These are phyloP conservation scores for Boletus vinaceobasis DNA, from an alignment of 768 basidiomycete species.

Conservation along the genomic window DNA sequence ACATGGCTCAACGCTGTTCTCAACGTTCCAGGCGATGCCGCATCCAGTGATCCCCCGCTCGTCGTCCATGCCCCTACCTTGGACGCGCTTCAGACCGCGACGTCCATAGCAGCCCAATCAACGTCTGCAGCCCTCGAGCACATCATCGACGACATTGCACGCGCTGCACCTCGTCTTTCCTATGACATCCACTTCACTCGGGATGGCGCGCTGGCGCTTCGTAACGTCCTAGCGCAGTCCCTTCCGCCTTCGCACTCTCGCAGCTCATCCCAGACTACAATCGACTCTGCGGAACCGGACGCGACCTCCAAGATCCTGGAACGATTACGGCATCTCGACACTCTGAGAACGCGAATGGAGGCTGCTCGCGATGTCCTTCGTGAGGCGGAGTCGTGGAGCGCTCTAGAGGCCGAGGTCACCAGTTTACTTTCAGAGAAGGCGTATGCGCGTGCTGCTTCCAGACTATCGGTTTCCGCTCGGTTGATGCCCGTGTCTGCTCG, in stretches of 20 bases:
- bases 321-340: constrained; percentile 76
- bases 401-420: constrained; percentile 89
- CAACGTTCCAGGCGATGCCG: constrained; percentile 36
- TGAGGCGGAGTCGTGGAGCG: constrained; percentile 97
- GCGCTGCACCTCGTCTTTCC: constrained; percentile 83
- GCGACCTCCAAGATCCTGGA: constrained; percentile 69
- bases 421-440: constrained; percentile 73
- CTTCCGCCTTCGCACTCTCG: constrained; percentile 33
- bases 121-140: constrained; percentile 84
- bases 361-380: constrained; percentile 82
- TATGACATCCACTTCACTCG: constrained; percentile 98
- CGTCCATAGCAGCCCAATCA: constrained; percentile 86
- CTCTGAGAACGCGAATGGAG: constrained; percentile 83
- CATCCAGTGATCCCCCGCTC: constrained; percentile 27
- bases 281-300: constrained; percentile 19
- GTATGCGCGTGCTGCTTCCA: constrained; percentile 88
- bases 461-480: constrained; percentile 84
- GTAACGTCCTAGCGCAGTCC: constrained; percentile 55
- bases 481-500: constrained; percentile 93
- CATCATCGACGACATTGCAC: constrained; percentile 88
- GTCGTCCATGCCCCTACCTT: constrained; percentile 69
- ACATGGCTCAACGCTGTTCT: constrained; percentile 74
- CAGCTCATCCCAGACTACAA: neutral
- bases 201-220: constrained; percentile 80
- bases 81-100: constrained; percentile 67